Base-by-base conservation (phyloP, 2,329 filamentous ascomycete genomes). In the Hymenoscyphus albidus region DNA sequence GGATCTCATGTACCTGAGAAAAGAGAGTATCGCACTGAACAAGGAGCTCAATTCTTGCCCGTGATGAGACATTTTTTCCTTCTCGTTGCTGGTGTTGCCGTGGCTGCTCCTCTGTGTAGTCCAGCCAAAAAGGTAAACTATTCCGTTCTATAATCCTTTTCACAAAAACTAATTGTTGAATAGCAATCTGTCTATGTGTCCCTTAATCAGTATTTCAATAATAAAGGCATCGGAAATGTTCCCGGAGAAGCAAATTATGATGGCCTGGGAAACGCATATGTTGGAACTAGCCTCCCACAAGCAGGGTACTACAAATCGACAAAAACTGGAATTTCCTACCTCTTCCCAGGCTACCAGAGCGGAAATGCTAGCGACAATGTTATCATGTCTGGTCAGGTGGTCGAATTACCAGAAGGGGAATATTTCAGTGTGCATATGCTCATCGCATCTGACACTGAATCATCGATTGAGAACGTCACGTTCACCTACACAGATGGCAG, bases 201-300 rank as follows among this genome's bases (percentile, higher is more conserved):
- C 13, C 69, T 82, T 27, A 70, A 73, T 0, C 18, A 71, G 0
- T 75, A 76, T 54, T 80, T 79, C 72, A 81, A 83, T 73, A 82
- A 82, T 69, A 80, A 80, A 63, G 80, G 74, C 1, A 82, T 83
- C 64, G 79, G 79, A 2, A 74, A 75, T 0, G 73, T 74, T 13
- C 77, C 80, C 0, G 79, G 79, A 1, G 79, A 82, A 68, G 78
- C 80, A 0, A 73, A 77, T n/a, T 81, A 82, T 64, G 79, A 82
- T 62, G 68, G 64, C 1, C 67, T 77, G 2, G 76, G 77, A 54
- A 76, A 80, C 59, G 80, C 80, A 0, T 82, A 79, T 63, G 79
- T 80, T 6, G 73, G 73, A 13, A 74, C 76, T 1, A 65, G 68
- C 16, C 58, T 77, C 3, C 66, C 64, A 14, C 63, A 70, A 31